Evolutionary conservation across 352 stramenopile species (phyloP).

Genomic region (Globisporangium viniferum): DNA sequence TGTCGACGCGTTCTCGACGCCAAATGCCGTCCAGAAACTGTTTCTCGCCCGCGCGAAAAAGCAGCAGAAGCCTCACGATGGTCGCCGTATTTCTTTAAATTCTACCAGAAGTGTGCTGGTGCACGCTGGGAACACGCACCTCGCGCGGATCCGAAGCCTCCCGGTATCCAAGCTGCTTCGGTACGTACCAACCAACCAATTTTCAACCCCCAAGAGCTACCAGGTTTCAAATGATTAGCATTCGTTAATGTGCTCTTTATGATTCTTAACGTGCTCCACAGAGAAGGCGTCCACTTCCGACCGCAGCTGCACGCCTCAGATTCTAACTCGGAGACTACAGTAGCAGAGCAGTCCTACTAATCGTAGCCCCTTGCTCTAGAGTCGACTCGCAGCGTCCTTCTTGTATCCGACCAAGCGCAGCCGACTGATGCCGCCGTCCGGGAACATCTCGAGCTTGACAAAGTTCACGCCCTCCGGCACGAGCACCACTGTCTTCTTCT

Average conservation of each 20-base stretch:
- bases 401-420: slow-evolving; percentile 85
- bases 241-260: neutral
- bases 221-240: neutral
- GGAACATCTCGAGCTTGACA: slow-evolving; percentile 92
- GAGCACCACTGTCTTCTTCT: slow-evolving; percentile 51
- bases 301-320: slow-evolving; percentile 21
- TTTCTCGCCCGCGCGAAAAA: slow-evolving; percentile 30
- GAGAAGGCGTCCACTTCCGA: slow-evolving; percentile 39
- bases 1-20: slow-evolving; percentile 35
- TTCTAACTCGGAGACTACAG: neutral
- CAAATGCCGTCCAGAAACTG: slow-evolving; percentile 37
- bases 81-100: neutral
- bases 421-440: slow-evolving; percentile 91
- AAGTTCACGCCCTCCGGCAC: slow-evolving; percentile 81
- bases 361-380: slow-evolving; percentile 17
- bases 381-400: slow-evolving; percentile 29
- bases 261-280: slow-evolving; percentile 1
- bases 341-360: slow-evolving; percentile 36
- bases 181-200: slow-evolving; percentile 17
- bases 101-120: slow-evolving; percentile 17
- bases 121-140: slow-evolving; percentile 29
- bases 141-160: slow-evolving; percentile 39
- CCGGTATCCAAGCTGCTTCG: slow-evolving; percentile 39
- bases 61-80: neutral
- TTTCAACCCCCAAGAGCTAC: neutral